Conservation (phyloP, 2,329 filamentous ascomycete genomes). For the Fusarium multiceps region DNA sequence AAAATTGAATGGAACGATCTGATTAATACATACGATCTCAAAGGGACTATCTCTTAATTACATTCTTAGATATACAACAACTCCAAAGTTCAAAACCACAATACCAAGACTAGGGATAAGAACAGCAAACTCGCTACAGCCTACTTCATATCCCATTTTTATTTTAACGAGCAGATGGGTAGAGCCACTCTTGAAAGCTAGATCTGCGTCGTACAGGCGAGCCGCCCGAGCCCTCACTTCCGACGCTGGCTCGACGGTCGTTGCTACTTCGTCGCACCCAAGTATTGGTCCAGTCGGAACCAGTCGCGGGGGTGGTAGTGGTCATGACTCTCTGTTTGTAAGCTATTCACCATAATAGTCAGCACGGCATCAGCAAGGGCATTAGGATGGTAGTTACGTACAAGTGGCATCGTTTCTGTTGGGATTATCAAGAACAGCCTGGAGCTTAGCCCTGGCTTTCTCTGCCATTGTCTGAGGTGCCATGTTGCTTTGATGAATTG, state of each 20-base stretch:
- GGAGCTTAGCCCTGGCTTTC: slow-evolving; percentile 36
- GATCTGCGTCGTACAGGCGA: slow-evolving; percentile 30
- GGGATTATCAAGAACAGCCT: slow-evolving; percentile 33
- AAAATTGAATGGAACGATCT: accelerated
- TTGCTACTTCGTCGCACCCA: slow-evolving; percentile 34
- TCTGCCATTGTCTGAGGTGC: slow-evolving; percentile 33
- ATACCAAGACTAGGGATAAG: background rate
- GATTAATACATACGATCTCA: background rate
- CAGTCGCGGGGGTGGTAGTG: slow-evolving; percentile 24
- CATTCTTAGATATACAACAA: background rate
- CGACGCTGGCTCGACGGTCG: slow-evolving; percentile 27
- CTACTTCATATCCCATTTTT: background rate
- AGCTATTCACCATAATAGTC: background rate
- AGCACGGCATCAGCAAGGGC: background rate
- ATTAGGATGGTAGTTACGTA: background rate
- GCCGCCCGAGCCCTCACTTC: slow-evolving; percentile 24
- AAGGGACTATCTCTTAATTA: background rate
- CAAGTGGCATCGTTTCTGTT: slow-evolving; percentile 30
- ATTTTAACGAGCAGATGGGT: slow-evolving; percentile 32
- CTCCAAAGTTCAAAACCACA: background rate
- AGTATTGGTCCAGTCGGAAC: slow-evolving; percentile 28
- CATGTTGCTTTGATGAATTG: background rate
- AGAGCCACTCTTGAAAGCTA: slow-evolving; percentile 37
- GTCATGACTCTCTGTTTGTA: slow-evolving; percentile 39
- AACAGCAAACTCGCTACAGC: accelerated